A percentile compares a stretch with the other conserved stretches of the same genome.
Conservation (phyloP, 257 asterid species). For the Fraxinus cuspidata region DNA sequence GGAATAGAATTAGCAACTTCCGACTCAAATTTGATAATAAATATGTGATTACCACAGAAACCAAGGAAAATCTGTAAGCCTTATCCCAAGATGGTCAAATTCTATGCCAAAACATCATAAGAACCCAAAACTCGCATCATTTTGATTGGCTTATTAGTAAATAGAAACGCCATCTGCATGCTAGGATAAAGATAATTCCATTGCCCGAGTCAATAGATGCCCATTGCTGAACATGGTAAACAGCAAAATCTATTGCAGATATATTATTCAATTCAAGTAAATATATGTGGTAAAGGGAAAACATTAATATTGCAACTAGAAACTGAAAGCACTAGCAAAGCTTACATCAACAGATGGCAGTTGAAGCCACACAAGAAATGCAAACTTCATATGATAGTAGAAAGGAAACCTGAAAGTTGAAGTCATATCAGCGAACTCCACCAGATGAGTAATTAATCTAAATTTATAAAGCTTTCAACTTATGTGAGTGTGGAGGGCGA, state of each 20-base stretch:
- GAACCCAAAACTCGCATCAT: neutral
- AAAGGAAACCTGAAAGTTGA: constrained; percentile 66
- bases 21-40: neutral
- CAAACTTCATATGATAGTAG: constrained; percentile 91
- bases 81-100: neutral
- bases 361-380: constrained; percentile 98
- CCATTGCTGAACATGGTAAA: constrained; percentile 7
- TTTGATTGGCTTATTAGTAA: constrained; percentile 8
- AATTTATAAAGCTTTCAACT: constrained; percentile 8
- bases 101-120: neutral
- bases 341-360: constrained; percentile 83
- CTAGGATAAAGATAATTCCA: neutral
- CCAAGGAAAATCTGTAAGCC: neutral
- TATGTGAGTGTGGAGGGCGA: neutral
- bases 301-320: constrained; percentile 1
- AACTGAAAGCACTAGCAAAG: constrained; percentile 18
- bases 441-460: constrained; percentile 5
- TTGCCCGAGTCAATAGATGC: neutral
- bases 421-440: constrained; percentile 14
- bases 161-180: constrained; percentile 1
- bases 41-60: neutral
- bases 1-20: neutral
- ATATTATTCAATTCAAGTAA: constrained; percentile 17
- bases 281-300: neutral
- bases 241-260: neutral